Evolutionary conservation across 495 filamentous ascomycete species (phyloP).

Genomic region (Penicillium pulvis): DNA sequence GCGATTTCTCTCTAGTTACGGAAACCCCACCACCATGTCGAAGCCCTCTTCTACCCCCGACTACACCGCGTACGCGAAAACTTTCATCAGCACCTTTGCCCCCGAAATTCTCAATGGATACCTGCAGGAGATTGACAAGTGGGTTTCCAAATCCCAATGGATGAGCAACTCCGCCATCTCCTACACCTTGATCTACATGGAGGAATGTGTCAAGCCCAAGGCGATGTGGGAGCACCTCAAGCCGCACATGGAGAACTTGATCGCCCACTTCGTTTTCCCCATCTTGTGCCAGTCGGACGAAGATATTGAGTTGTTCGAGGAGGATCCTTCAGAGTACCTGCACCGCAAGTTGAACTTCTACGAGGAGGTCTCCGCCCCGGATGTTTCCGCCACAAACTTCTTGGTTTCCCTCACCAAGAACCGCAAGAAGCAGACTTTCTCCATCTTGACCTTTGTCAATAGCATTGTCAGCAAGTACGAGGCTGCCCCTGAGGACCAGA

Average conservation of each 20-base stretch:
- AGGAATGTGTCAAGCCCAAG: slow-evolving; percentile 97
- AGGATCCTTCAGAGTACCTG: slow-evolving; percentile 92
- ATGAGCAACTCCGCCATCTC: slow-evolving; percentile 90
- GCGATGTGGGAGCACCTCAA: slow-evolving; percentile 93
- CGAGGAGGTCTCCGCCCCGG: slow-evolving; percentile 93
- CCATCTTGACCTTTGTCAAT: slow-evolving; percentile 91
- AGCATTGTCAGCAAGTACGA: slow-evolving; percentile 90
- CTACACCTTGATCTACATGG: slow-evolving; percentile 88
- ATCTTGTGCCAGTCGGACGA: slow-evolving; percentile 91
- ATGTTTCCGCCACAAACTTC: slow-evolving; percentile 97
- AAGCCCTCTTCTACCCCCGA: slow-evolving; percentile 70
- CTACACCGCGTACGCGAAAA: slow-evolving; percentile 78
- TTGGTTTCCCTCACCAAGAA: slow-evolving; percentile 91
- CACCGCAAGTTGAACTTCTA: slow-evolving; percentile 97
- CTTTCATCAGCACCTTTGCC: slow-evolving; percentile 87
- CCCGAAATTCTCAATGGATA: slow-evolving; percentile 95
- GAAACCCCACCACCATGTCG: slow-evolving; percentile 71
- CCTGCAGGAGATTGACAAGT: slow-evolving; percentile 89
- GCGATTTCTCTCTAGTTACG: slow-evolving; percentile 63
- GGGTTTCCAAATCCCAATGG: slow-evolving; percentile 93
- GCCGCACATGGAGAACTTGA: slow-evolving; percentile 86
- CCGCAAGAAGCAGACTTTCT: slow-evolving; percentile 93
- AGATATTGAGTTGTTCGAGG: slow-evolving; percentile 90
- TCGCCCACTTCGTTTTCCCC: slow-evolving; percentile 93
- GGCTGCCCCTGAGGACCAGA: slow-evolving; percentile 76